These are phyloP conservation scores for Tetrastigma voinierianum DNA, from an alignment of 164 flowering plant genomes.

Conservation along the genomic window DNA sequence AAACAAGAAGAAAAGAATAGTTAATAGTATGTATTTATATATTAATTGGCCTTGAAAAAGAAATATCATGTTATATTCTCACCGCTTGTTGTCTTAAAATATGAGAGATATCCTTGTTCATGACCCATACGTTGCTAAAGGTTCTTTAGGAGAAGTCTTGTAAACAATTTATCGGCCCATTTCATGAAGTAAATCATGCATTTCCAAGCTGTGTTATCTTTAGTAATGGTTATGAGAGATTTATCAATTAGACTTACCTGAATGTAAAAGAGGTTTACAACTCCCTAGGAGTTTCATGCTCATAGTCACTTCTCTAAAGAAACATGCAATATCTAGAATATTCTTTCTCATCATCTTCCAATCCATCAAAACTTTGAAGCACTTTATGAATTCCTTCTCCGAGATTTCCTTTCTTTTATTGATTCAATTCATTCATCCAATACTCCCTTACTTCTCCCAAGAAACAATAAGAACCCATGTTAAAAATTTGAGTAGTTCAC, in stretches of 20 bases:
- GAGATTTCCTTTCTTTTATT: too few relatives aligned
- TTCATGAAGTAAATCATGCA: conserved; percentile 1
- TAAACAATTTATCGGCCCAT: conserved; percentile 14
- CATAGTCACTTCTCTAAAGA: background rate
- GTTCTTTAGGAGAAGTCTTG: conserved; percentile 1
- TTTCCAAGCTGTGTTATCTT: background rate
- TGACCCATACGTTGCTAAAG: conserved; percentile 18
- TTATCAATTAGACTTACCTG: background rate
- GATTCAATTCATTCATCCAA: background rate
- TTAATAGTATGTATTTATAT: too few relatives aligned
- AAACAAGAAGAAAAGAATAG: too few relatives aligned
- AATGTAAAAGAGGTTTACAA: background rate
- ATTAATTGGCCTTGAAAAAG: too few relatives aligned
- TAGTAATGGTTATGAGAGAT: background rate
- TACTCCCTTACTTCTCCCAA: too few relatives aligned
- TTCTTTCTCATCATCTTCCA: conserved; percentile 5
- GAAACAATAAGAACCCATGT: too few relatives aligned
- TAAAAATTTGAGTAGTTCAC: too few relatives aligned
- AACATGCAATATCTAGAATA: conserved; percentile 15
- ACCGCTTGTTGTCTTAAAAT: background rate
- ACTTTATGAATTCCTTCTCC: too few relatives aligned
- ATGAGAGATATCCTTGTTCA: background rate
- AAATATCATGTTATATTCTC: too few relatives aligned
- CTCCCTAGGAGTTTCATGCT: background rate
- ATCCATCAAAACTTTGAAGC: background rate